phyloP scores from a whole-genome alignment of 768 basidiomycete genomes.

The Pholiota conissans region DNA sequence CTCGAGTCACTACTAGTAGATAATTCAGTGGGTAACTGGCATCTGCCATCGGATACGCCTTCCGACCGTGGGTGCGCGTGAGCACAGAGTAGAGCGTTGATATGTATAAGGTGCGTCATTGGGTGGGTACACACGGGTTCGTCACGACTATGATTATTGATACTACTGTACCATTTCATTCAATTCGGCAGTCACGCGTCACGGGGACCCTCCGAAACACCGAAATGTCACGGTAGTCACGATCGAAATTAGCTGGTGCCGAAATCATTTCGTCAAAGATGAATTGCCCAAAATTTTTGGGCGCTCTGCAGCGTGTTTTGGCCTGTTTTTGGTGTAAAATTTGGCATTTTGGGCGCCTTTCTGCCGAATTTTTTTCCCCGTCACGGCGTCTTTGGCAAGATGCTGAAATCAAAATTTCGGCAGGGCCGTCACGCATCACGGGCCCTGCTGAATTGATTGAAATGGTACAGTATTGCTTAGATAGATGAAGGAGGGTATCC shows the following conservation, averaged over 20 bases:
- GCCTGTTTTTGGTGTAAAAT: no score
- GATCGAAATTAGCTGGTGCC: no score
- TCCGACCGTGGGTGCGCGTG: not conserved
- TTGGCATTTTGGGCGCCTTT: no score
- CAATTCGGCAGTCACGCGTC: slow-evolving; percentile 1
- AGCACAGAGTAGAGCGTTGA: not conserved
- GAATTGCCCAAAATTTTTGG: no score
- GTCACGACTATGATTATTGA: not conserved
- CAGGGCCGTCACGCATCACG: slow-evolving; percentile 17
- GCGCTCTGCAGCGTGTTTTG: no score
- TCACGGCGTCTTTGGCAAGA: not conserved
- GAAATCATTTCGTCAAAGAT: no score
- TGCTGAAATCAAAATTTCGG: slow-evolving; percentile 14
- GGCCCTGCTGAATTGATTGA: slow-evolving; percentile 15
- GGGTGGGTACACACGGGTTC: not conserved
- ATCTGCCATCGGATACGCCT: not conserved
- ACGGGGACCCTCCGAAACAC: no score
- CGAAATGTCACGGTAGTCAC: no score
- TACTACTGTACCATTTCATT: not conserved
- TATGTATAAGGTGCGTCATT: not conserved
- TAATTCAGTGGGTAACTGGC: not conserved
- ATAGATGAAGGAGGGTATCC: not conserved
- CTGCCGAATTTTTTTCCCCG: not conserved
- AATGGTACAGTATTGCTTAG: slow-evolving; percentile 16
- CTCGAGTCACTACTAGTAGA: not conserved